phyloP scores from a whole-genome alignment of 2,329 filamentous ascomycete species.

The Monilinia aucupariae region DNA sequence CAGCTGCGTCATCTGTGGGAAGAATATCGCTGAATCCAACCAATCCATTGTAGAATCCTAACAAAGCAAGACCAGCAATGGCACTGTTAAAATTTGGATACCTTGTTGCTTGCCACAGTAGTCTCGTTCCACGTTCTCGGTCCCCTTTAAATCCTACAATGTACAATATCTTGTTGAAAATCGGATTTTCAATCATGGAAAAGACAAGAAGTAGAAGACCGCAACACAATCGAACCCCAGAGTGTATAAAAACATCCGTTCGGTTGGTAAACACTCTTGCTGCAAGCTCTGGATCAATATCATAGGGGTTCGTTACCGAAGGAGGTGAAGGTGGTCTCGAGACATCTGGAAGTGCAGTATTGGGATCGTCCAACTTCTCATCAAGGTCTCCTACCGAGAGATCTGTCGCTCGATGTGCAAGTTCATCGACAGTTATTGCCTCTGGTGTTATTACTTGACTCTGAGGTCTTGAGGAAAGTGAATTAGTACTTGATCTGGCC shows the following conservation, averaged over 20 bases:
- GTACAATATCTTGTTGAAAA: constrained; percentile 79
- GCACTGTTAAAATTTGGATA: constrained; percentile 91
- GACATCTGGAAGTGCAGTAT: constrained; percentile 1
- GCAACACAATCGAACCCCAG: constrained; percentile 83
- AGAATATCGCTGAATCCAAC: constrained; percentile 85
- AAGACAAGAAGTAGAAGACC: constrained; percentile 80
- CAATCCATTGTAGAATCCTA: constrained; percentile 85
- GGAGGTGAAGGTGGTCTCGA: constrained; percentile 6
- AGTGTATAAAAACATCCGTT: constrained; percentile 83
- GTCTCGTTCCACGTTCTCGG: constrained; percentile 69
- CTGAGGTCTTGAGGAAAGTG: constrained; percentile 16
- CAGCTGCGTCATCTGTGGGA: constrained; percentile 52
- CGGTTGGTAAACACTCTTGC: constrained; percentile 64
- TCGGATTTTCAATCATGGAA: constrained; percentile 79
- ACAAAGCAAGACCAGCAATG: constrained; percentile 72
- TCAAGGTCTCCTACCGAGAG: background rate
- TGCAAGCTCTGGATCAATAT: constrained; percentile 39
- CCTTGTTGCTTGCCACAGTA: constrained; percentile 86
- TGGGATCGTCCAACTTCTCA: background rate
- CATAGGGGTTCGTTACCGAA: constrained; percentile 23
- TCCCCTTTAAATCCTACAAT: constrained; percentile 91
- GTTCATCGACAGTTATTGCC: constrained; percentile 3
- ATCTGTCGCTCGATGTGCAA: constrained; percentile 1
- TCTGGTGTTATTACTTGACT: background rate
- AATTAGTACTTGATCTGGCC: constrained; percentile 19